Evolutionary conservation across 2,329 filamentous ascomycete species (phyloP).

Genomic region (Dothiorella sarmentorum): DNA sequence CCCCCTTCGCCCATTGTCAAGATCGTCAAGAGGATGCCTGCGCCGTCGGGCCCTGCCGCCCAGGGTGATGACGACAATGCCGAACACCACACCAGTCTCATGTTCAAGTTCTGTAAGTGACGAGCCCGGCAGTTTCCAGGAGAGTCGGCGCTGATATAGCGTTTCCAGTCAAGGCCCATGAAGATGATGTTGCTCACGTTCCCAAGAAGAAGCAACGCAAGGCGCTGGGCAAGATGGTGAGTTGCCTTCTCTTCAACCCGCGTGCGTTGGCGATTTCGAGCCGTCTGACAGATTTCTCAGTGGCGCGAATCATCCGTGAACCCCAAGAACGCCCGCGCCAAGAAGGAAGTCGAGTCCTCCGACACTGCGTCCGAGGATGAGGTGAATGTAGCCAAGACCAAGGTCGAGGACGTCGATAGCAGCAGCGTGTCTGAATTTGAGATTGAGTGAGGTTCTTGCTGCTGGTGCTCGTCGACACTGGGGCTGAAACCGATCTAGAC

Average conservation of each 20-base stretch:
- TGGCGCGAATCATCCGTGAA: slow-evolving; percentile 2
- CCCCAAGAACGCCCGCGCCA: slow-evolving; percentile 2
- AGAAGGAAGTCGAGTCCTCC: neutral
- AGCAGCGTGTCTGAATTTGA: too few relatives aligned
- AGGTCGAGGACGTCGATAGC: neutral
- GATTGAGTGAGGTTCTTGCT: too few relatives aligned
- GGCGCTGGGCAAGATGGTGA: slow-evolving; percentile 5
- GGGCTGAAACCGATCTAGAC: too few relatives aligned
- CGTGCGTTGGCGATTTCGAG: neutral
- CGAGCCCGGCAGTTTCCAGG: neutral
- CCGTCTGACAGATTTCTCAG: neutral
- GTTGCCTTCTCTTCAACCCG: neutral
- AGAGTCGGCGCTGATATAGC: neutral
- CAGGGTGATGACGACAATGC: neutral
- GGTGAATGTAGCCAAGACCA: neutral
- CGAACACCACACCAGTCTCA: neutral
- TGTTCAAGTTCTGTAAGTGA: neutral
- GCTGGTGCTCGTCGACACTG: too few relatives aligned
- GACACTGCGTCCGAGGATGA: neutral
- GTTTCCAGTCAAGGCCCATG: neutral
- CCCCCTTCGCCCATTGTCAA: neutral
- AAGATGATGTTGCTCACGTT: neutral
- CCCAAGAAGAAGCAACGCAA: slow-evolving; percentile 2
- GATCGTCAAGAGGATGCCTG: neutral
- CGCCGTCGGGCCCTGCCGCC: neutral